These are phyloP conservation scores for Aphanoascus verrucosus DNA, from an alignment of 2,329 filamentous ascomycete genomes.

Conservation along the genomic window DNA sequence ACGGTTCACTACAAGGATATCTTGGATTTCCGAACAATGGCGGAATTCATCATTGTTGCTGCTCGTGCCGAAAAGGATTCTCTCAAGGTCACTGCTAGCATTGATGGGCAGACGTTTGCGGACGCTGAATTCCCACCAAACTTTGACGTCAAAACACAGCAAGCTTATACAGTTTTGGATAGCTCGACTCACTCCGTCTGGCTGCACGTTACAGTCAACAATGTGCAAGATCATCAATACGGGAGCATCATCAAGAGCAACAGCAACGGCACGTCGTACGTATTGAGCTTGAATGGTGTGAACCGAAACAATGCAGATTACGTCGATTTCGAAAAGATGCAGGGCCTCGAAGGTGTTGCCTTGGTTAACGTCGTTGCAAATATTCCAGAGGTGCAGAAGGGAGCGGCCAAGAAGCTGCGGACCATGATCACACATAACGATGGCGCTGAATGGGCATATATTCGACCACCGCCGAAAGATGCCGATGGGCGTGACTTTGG, in stretches of 20 bases:
- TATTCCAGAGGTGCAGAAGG: conserved; percentile 49
- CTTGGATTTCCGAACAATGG: conserved; percentile 84
- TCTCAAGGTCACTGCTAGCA: conserved; percentile 67
- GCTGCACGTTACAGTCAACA: conserved; percentile 76
- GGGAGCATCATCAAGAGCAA: conserved; percentile 95
- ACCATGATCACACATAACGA: conserved; percentile 96
- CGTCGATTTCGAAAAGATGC: conserved; percentile 94
- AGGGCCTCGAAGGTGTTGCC: conserved; percentile 79
- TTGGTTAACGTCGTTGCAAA: conserved; percentile 81
- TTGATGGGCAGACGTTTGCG: conserved; percentile 75
- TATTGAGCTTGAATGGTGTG: conserved; percentile 68
- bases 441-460: conserved; percentile 70
- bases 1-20: conserved; percentile 57
- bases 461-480: conserved; percentile 62
- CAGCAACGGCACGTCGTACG: conserved; percentile 93
- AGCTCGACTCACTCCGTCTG: conserved; percentile 93
- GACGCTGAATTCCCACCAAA: conserved; percentile 76
- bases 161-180: conserved; percentile 84
- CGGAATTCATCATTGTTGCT: conserved; percentile 88
- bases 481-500: conserved; percentile 58
- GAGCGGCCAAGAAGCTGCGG: conserved; percentile 66
- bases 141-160: conserved; percentile 65
- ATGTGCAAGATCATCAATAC: conserved; percentile 53
- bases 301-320: conserved; percentile 68
- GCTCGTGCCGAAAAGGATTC: conserved; percentile 54